Percentiles rank a stretch among this genome's conserved stretches.
These are phyloP conservation scores for Pelargonium nanum DNA, from an alignment of 345 rosid genomes.

Conservation along the genomic window DNA sequence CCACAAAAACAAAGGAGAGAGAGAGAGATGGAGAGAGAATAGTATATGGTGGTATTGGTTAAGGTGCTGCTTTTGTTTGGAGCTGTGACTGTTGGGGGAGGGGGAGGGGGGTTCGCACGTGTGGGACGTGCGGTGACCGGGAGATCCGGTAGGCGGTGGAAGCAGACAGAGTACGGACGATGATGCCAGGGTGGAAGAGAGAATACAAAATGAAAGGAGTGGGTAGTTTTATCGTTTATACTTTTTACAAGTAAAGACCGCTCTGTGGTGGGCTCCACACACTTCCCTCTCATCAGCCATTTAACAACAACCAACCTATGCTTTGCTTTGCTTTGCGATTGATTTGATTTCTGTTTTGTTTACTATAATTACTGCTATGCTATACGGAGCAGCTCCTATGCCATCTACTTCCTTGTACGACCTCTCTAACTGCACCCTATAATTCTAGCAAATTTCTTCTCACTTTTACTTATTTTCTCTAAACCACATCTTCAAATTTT, in stretches of 20 bases:
- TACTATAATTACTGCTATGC: too few species aligned
- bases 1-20: slow-evolving; percentile 31
- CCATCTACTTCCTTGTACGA: too few species aligned
- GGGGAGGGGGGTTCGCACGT: too few species aligned
- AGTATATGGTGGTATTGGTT: background rate
- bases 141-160: slow-evolving; percentile 31
- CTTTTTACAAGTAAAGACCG: slow-evolving; percentile 3
- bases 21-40: slow-evolving; percentile 14
- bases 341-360: too few species aligned
- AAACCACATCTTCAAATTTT: too few species aligned
- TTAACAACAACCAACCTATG: too few species aligned
- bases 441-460: too few species aligned
- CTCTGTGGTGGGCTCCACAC: background rate
- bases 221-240: slow-evolving; percentile 35
- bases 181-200: slow-evolving; percentile 37
- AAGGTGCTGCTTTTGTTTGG: background rate
- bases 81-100: slow-evolving; percentile 7
- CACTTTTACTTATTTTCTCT: too few species aligned
- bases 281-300: too few species aligned
- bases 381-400: too few species aligned
- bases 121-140: slow-evolving; percentile 48
- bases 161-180: slow-evolving; percentile 25
- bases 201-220: slow-evolving; percentile 32
- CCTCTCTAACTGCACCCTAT: too few species aligned
- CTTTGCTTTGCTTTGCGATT: too few species aligned